A percentile compares a stretch with the other conserved stretches of the same genome.
phyloP scores from a whole-genome alignment of 192 early-diverging fungal genomes.

The Pecoramyces ruminantium region DNA sequence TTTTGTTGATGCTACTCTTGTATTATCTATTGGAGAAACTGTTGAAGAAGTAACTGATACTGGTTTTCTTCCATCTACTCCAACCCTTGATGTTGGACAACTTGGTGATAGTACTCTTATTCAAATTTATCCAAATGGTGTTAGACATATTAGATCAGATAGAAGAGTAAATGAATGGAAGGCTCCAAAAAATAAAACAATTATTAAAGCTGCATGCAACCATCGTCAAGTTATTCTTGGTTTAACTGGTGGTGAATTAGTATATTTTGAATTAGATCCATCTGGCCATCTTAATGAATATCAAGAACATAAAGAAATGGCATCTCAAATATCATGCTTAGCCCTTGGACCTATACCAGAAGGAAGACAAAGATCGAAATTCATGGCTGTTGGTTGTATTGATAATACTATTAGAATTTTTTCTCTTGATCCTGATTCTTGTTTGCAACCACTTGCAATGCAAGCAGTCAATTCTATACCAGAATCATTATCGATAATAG shows the following conservation, averaged over 20 bases:
- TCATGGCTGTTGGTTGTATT: conserved; percentile 72
- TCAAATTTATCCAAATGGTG: conserved; percentile 78
- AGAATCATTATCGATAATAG: conserved; percentile 55
- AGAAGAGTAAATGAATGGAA: conserved; percentile 87
- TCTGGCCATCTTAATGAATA: conserved; percentile 72
- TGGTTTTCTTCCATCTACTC: conserved; percentile 64
- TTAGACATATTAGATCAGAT: conserved; percentile 76
- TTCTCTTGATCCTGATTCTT: conserved; percentile 58
- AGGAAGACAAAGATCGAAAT: conserved; percentile 52
- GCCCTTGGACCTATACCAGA: conserved; percentile 63
- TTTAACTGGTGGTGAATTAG: conserved; percentile 62
- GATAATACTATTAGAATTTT: conserved; percentile 84
- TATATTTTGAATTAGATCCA: conserved; percentile 88
- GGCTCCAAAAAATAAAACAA: conserved; percentile 52
- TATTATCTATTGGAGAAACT: conserved; percentile 79
- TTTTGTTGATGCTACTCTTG: conserved; percentile 82
- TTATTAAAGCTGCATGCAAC: conserved; percentile 67
- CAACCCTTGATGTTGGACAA: conserved; percentile 70
- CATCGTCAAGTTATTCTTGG: conserved; percentile 64
- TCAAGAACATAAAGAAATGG: conserved; percentile 56
- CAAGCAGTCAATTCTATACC: conserved; percentile 48
- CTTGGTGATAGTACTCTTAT: conserved; percentile 74
- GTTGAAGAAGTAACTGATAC: conserved; percentile 84
- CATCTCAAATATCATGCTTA: conserved; percentile 50
- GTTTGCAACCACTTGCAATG: conserved; percentile 59